A percentile compares a stretch with the other conserved stretches of the same genome.
Evolutionary conservation across 2,329 filamentous ascomycete genomes (phyloP).

Genomic region (Colletotrichum higginsianum): DNA sequence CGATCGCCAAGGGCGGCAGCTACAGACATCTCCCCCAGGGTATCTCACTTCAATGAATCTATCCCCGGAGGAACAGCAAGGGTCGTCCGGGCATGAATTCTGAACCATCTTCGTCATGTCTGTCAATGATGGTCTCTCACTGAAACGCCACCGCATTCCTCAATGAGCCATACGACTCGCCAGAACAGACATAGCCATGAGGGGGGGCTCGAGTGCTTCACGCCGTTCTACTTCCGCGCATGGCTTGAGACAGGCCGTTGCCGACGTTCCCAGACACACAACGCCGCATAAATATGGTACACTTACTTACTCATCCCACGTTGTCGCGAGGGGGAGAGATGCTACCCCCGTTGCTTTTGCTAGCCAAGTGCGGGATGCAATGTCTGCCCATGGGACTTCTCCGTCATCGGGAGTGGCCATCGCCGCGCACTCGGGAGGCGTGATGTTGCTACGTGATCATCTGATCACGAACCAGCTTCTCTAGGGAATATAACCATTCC

Average conservation of each 20-base stretch:
- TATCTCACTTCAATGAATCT: neutral
- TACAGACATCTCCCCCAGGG: neutral
- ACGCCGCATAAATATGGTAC: neutral
- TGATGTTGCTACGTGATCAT: no score
- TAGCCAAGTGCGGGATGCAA: neutral
- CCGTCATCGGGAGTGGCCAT: neutral
- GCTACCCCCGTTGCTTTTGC: neutral
- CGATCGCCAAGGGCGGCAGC: neutral
- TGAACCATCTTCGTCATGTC: neutral
- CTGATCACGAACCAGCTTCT: no score
- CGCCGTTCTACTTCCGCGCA: neutral
- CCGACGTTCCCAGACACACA: neutral
- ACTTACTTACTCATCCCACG: neutral
- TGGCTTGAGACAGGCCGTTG: neutral
- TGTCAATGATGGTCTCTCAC: neutral
- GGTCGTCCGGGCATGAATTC: neutral
- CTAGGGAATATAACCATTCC: no score
- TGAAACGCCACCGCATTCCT: constrained; percentile 3
- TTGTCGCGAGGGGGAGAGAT: neutral
- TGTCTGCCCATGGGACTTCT: neutral
- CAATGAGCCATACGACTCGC: neutral
- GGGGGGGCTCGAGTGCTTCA: neutral
- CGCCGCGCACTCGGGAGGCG: neutral
- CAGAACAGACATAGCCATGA: neutral
- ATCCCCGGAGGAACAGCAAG: neutral